Conservation (phyloP, 2,329 filamentous ascomycete genomes). For the Penicillium sp. region DNA sequence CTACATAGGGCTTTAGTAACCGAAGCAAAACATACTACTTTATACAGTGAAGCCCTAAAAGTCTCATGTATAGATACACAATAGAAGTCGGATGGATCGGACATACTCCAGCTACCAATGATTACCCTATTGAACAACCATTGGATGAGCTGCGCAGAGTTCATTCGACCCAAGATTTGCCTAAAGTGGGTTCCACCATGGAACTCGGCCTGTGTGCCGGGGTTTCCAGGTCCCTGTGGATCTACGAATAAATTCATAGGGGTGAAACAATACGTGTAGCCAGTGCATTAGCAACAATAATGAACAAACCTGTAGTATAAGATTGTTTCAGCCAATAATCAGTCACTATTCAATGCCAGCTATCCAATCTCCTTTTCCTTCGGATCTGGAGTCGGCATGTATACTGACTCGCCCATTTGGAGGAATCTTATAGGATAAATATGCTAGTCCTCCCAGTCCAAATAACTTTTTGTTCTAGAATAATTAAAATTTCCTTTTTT, state of each 20-base stretch:
- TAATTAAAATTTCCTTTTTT: not conserved
- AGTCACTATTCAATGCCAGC: not conserved
- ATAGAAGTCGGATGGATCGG: not conserved
- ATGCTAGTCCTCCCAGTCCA: not conserved
- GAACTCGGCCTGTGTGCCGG: constrained; percentile 9
- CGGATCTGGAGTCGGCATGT: constrained; percentile 5
- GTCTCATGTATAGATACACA: not conserved
- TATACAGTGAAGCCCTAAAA: not conserved
- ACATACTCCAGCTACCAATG: not conserved
- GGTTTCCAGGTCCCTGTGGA: not conserved
- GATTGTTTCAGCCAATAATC: not conserved
- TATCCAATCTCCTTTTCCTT: not conserved
- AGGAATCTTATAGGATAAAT: not conserved
- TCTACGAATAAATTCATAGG: constrained; percentile 1
- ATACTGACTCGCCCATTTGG: not conserved
- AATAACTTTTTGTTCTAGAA: not conserved
- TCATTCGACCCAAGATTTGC: not conserved
- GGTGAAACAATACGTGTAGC: not conserved
- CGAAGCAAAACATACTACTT: not conserved
- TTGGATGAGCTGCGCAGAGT: not conserved
- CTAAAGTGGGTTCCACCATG: not conserved
- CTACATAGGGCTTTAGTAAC: not conserved
- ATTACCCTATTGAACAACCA: not conserved
- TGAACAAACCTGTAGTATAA: not conserved
- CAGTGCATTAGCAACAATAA: not conserved